Evolutionary conservation across 805 yeast genomes (phyloP), one percentile per base, ranked within the genome.

Genomic region (Ogataea angusta): DNA sequence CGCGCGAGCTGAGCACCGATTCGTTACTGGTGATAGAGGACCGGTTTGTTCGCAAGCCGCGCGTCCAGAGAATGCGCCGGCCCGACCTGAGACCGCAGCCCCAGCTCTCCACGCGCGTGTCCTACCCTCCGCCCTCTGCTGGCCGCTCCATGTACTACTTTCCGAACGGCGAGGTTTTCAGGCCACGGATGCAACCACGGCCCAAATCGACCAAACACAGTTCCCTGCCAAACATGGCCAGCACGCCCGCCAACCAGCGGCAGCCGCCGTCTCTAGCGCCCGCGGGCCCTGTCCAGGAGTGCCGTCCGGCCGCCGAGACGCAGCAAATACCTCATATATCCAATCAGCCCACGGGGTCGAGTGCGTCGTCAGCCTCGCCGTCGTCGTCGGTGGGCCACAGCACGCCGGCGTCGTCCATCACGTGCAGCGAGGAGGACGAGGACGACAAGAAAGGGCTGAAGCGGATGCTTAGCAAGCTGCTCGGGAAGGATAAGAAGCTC

Each of bases 141-240:
- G 33, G 22, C 14, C 33, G 33, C 15, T 19, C 54, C 3, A 44
- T 42, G 47, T 57, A 52, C 36, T 67, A 62, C 46, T 75, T 75
- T 51, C 79, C 79, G 12, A 74, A 75, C 52, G 80, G 80, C 35
- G 80, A 75, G 50, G 64, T 73, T 2, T 75, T 74, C 53, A 58
- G 72, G 25, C 79, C 79, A 2, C 53, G 78, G 28, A 13, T 53
- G 31, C 61, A 64, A 10, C 73, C 73, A 2, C 43, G 62, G n/a
- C 66, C 62, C 34, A 58, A 74, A 39, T 42, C 62, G 8, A 51
- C 62, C 22, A 61, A 68, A 37, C 76, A 37, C 36, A 13, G 29
- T n/a, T 48, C 52, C 4, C 45, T 48, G 47, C 52, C 48, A 6
- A 44, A 46, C 27, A 19, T 40, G 33, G 10, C 9, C 18, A 30